These are phyloP conservation scores for Turritis glabra DNA, from an alignment of 345 rosid species.

Conservation along the genomic window DNA sequence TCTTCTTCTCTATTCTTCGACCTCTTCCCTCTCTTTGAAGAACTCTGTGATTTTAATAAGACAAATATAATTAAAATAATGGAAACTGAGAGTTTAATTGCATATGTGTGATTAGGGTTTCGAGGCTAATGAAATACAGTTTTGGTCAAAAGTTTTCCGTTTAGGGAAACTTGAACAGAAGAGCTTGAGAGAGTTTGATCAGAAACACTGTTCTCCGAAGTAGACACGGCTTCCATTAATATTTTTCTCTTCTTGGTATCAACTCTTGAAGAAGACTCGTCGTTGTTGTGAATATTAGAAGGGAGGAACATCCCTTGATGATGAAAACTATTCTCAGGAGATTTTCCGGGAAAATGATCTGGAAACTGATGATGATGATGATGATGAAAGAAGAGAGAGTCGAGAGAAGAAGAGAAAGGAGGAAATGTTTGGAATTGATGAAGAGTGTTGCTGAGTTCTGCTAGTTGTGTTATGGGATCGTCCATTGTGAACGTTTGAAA, in stretches of 20 bases:
- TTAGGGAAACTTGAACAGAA: conserved; percentile 29
- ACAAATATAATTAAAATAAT: neutral
- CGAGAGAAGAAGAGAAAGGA: conserved; percentile 41
- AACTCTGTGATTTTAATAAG: conserved; percentile 13
- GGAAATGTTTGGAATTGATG: conserved; percentile 40
- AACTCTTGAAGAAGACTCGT: conserved; percentile 43
- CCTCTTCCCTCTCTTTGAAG: conserved; percentile 53
- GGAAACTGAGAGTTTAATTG: neutral
- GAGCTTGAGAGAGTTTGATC: conserved; percentile 27
- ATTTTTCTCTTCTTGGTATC: conserved; percentile 48
- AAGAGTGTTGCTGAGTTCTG: conserved; percentile 41
- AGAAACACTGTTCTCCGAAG: conserved; percentile 40
- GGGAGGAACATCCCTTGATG: conserved; percentile 36
- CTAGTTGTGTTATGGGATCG: conserved; percentile 45
- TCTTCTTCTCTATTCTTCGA: conserved; percentile 46
- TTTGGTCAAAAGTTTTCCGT: conserved; percentile 25
- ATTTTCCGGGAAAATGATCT: conserved; percentile 25
- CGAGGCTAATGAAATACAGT: neutral
- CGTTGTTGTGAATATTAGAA: conserved; percentile 37
- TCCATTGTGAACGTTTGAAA: conserved; percentile 26
- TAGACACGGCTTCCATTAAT: conserved; percentile 12
- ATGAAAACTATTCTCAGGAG: conserved; percentile 20
- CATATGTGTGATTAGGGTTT: conserved; percentile 25
- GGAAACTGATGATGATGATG: conserved; percentile 33
- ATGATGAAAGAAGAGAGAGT: conserved; percentile 42